phyloP scores from a whole-genome alignment of 495 filamentous ascomycete species.

The Penicillium roqueforti region DNA sequence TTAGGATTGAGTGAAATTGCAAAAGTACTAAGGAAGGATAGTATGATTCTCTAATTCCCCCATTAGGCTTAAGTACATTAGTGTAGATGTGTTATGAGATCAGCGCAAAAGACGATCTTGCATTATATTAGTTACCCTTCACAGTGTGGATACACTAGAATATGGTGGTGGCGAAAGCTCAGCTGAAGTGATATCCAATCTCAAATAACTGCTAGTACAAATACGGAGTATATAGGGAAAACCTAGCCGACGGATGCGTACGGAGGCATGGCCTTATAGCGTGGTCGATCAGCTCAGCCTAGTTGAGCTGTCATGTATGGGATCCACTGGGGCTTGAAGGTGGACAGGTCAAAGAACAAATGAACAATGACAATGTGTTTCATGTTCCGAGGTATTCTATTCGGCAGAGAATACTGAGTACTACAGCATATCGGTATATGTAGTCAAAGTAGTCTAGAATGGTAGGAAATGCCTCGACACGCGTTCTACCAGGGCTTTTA shows the following conservation, averaged over 20 bases:
- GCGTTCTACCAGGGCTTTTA: not conserved
- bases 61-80: not conserved
- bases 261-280: not conserved
- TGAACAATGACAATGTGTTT: not conserved
- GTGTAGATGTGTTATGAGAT: not conserved
- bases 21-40: not conserved
- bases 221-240: not conserved
- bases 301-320: not conserved
- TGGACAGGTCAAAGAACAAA: not conserved
- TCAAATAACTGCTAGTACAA: not conserved
- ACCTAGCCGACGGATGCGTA: not conserved
- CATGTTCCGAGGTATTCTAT: not conserved
- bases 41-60: not conserved
- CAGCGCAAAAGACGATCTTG: not conserved
- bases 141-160: not conserved
- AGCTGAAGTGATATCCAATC: not conserved
- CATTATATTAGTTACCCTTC: too few species aligned
- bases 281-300: constrained; percentile 1
- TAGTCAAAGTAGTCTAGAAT: too few species aligned
- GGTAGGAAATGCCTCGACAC: not conserved
- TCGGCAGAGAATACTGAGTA: not conserved
- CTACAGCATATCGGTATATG: too few species aligned
- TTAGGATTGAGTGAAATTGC: not conserved
- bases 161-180: constrained; percentile 1
- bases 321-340: constrained; percentile 9